Evolutionary conservation across 192 early-diverging fungal species (phyloP), one percentile per base, ranked within the genome.

Genomic region (Gaertneriomyces sp.): DNA sequence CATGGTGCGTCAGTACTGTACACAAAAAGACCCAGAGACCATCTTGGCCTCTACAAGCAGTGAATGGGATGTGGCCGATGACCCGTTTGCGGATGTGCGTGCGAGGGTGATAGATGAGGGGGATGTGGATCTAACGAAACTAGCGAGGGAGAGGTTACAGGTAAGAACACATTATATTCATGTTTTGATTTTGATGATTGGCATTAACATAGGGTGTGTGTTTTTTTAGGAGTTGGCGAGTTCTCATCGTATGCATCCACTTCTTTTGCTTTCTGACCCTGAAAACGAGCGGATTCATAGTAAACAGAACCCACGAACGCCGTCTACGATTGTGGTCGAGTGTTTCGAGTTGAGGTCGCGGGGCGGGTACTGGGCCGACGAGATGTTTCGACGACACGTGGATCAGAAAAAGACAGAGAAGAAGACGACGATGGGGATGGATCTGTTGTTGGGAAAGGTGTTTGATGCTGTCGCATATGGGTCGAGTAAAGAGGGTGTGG

Each of bases 291-390:
- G 68, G 10, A 10, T 53, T 7, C 12, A 16, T 7, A 14, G 41
- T 7, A 50, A 55, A 7, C n/a, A 38, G 6, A 40, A 40, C n/a
- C 68, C 16, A 10, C 51, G 54, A 43, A 41, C 53, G 12, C 60
- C 68, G 9, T 61, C 60, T 20, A 53, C 53, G 5, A 41, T 69
- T 54, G 52, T 69, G 42, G 55, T 62, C n/a, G 50, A 62, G 53
- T 46, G 59, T 38, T 20, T 61, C 7, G 68, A 51, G 14, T 41
- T 69, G 8, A 47, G 60, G 12, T 38, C 19, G 20, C 11, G 12
- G 17, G 17, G 47, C 47, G 47, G 17, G 47, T 56, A 25, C 39
- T 6, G 20, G 16, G 54, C 6, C 39, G 25, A 49, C 47, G 16
- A 49, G 2, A 49, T 49, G 2, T 17, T 17, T 17, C 47, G 16